Base-by-base conservation (phyloP, 257 asterid species). In the Lavandula angustifolia region DNA sequence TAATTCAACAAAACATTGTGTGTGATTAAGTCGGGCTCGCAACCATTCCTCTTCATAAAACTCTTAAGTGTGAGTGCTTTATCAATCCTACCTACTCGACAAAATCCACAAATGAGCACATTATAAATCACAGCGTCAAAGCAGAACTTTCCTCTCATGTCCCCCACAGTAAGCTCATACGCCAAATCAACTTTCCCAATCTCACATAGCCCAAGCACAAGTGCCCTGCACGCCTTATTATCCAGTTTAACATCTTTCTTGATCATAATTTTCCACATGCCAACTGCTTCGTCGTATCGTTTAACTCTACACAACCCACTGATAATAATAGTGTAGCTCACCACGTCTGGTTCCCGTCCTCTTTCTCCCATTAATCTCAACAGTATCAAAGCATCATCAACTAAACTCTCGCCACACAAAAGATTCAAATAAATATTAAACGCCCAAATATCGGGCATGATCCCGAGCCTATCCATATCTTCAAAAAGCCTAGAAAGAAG, bases 151-250 rank as follows among this genome's bases (percentile, higher is more conserved):
- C 83, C 95, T 85, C 88, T 87, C 92, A 94, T 48, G 70, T 81
- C 82, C 56, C 96, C 99, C 54, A 94, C 57, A 0, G 96, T 90
- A 27, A 85, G 90, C 72, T 90, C 99, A 74, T 94, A 94, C n/a
- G 99, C 99, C 78, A 90, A 79, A 80, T 87, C 97, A 70, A 87
- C 96, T 75, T 90, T 86, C 74, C 94, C 84, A 66, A 67, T 73
- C 29, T 80, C 76, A 56, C 95, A 83, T 42, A 94, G 71, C 41
- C 99, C 97, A 16, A 90, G 80, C 60, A 90, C 92, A 70, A 94
- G 92, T 22, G 91, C 92, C 79, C 89, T 81, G 47, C 94, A 94
- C 27, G 99, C 96, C 72, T 81, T 84, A 62, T 59, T 73, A 64
- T 94, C 99, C 7, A 91, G 92, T 32, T 32, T 70, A 51, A 79